A percentile compares a stretch with the other conserved stretches of the same genome.
Conservation (phyloP, 2,329 filamentous ascomycete species). For the Coniosporium tulheliwenetii region DNA sequence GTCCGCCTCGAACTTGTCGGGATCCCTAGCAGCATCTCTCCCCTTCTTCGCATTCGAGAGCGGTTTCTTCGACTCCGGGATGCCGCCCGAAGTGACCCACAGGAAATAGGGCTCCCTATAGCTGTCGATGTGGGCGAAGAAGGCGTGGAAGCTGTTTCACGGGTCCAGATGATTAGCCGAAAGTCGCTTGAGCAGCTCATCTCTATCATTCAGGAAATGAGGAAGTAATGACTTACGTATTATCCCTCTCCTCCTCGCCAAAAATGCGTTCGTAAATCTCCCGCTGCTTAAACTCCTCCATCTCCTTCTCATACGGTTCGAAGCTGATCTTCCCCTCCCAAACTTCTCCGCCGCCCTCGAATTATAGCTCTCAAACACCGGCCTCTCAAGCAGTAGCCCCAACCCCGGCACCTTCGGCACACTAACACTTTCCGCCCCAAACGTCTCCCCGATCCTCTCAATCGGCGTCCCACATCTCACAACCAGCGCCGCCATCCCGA, state of each 20-base stretch:
- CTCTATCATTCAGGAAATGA: not conserved
- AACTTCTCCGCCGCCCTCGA: constrained; percentile 48
- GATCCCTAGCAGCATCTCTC: not conserved
- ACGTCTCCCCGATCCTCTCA: constrained; percentile 57
- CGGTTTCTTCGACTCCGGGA: not conserved
- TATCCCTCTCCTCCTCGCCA: constrained; percentile 71
- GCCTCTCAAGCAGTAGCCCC: constrained; percentile 74
- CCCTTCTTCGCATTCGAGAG: not conserved
- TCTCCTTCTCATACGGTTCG: constrained; percentile 56
- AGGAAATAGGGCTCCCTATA: constrained; percentile 33
- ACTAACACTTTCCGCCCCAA: constrained; percentile 55
- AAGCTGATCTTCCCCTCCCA: constrained; percentile 59
- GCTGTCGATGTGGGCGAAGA: constrained; percentile 35
- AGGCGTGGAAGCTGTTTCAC: constrained; percentile 23
- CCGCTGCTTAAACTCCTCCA: constrained; percentile 77
- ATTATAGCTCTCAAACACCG: constrained; percentile 87
- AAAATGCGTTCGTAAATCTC: constrained; percentile 91
- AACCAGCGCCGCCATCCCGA: constrained; percentile 74
- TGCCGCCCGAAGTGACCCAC: constrained; percentile 21
- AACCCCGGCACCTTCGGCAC: constrained; percentile 91
- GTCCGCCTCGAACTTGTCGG: not conserved
- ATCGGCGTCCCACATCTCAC: constrained; percentile 70
- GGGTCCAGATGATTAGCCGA: not conserved
- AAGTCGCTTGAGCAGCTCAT: not conserved
- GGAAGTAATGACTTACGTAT: constrained; percentile 47